Percentiles rank a stretch among this genome's conserved stretches.
Evolutionary conservation across 208 protist genomes (phyloP).

Genomic region (Strigomonas culicis): DNA sequence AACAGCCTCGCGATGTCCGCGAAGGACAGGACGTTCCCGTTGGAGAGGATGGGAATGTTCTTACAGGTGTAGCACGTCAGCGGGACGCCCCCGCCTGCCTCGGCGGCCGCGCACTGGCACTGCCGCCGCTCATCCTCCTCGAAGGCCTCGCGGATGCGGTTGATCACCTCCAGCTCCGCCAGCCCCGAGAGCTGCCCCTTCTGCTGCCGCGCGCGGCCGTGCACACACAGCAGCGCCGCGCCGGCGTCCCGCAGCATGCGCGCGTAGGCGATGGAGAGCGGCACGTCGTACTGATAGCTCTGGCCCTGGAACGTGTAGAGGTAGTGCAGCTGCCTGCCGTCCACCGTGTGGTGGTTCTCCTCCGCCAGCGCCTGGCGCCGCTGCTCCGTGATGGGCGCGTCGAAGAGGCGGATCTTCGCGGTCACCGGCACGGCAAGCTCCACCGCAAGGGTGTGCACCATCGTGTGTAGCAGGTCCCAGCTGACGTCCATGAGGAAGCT

Average conservation of each 20-base stretch:
- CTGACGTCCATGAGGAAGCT: conserved; percentile 92
- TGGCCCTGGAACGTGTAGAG: too few relatives aligned
- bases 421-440: conserved; percentile 89
- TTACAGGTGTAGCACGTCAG: neutral
- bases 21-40: conserved; percentile 81
- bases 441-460: conserved; percentile 79
- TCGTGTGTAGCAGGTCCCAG: conserved; percentile 73
- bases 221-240: conserved; percentile 73
- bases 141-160: conserved; percentile 40
- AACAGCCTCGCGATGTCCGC: conserved; percentile 49
- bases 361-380: neutral
- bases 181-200: conserved; percentile 69
- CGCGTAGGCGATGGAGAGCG: conserved; percentile 82
- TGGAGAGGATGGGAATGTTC: conserved; percentile 81
- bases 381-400: conserved; percentile 15
- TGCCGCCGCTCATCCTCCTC: conserved; percentile 1
- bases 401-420: conserved; percentile 91
- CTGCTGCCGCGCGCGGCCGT: conserved; percentile 83
- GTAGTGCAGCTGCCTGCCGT: neutral
- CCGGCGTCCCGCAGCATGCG: conserved; percentile 83
- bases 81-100: neutral
- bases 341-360: neutral
- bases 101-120: too few relatives aligned
- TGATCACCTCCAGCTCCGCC: conserved; percentile 73
- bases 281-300: conserved; percentile 41